These are phyloP conservation scores for Pseudomonodictys pantanalensis DNA, from an alignment of 495 filamentous ascomycete genomes.

Conservation along the genomic window DNA sequence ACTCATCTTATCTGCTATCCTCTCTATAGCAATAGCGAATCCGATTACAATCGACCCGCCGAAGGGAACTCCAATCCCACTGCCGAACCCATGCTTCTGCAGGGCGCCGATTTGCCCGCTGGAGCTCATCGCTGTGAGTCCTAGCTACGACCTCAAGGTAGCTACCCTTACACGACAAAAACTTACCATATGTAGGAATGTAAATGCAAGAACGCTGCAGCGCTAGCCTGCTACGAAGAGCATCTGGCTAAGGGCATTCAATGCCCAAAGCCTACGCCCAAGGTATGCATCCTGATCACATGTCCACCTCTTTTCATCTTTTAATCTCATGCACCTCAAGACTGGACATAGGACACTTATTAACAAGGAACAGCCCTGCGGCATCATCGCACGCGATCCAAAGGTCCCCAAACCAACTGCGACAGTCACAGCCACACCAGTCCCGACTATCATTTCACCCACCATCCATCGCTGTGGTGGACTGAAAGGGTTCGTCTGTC, in stretches of 20 bases:
- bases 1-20: background rate
- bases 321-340: too few relatives aligned
- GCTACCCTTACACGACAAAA: too few relatives aligned
- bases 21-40: slow-evolving; percentile 2
- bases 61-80: background rate
- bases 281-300: slow-evolving; percentile 2
- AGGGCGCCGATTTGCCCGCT: slow-evolving; percentile 9
- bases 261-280: slow-evolving; percentile 12
- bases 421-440: background rate
- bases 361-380: background rate
- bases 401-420: background rate
- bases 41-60: background rate
- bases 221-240: slow-evolving; percentile 12
- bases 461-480: background rate
- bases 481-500: background rate
- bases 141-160: background rate
- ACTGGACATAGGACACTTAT: too few relatives aligned
- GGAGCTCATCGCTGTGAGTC: slow-evolving; percentile 12
- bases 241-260: slow-evolving; percentile 10
- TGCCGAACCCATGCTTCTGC: background rate
- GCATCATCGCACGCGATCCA: background rate
- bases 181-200: slow-evolving; percentile 14
- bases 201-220: slow-evolving; percentile 24
- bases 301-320: background rate
- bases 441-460: background rate